These are phyloP conservation scores for Suhomyces taliae DNA, from an alignment of 1,139 yeast species.

Conservation along the genomic window DNA sequence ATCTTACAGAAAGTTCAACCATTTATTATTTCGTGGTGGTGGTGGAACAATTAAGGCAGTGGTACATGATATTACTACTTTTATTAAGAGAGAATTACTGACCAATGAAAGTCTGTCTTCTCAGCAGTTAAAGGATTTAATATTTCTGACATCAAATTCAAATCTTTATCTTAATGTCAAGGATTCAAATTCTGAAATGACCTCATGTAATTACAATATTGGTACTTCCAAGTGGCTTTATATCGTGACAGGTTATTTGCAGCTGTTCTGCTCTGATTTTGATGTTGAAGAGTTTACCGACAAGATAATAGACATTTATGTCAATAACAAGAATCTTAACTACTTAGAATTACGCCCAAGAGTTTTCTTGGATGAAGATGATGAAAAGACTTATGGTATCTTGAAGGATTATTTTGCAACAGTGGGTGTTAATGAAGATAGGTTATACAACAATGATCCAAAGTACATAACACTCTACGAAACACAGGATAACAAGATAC, in stretches of 20 bases:
- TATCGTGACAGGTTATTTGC: conserved; percentile 39
- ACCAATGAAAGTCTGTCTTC: conserved; percentile 18
- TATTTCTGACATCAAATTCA: conserved; percentile 11
- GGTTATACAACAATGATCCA: conserved; percentile 20
- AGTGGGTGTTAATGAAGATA: conserved; percentile 22
- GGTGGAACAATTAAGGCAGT: conserved; percentile 38
- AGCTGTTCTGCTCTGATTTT: conserved; percentile 24
- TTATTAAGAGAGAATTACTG: conserved; percentile 32
- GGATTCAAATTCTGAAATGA: conserved; percentile 3
- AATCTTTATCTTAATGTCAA: conserved; percentile 5
- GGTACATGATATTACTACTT: conserved; percentile 39
- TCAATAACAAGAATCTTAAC: conserved; percentile 21
- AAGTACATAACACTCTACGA: conserved; percentile 28
- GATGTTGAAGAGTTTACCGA: conserved; percentile 31
- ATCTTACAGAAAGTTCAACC: conserved; percentile 36
- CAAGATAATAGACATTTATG: conserved; percentile 32
- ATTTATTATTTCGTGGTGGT: conserved; percentile 31
- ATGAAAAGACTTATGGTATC: conserved; percentile 14
- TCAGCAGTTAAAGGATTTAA: conserved; percentile 25
- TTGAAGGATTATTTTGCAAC: conserved; percentile 24
- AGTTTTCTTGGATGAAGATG: conserved; percentile 12
- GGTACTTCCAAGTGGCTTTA: conserved; percentile 30
- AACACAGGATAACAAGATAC: conserved; percentile 24
- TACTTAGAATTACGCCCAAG: conserved; percentile 7
- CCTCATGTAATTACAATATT: conserved; percentile 12